A percentile compares a stretch with the other conserved stretches of the same genome.
These are phyloP conservation scores for Coemansia aciculifera DNA, from an alignment of 192 early-diverging fungal species.

Conservation along the genomic window DNA sequence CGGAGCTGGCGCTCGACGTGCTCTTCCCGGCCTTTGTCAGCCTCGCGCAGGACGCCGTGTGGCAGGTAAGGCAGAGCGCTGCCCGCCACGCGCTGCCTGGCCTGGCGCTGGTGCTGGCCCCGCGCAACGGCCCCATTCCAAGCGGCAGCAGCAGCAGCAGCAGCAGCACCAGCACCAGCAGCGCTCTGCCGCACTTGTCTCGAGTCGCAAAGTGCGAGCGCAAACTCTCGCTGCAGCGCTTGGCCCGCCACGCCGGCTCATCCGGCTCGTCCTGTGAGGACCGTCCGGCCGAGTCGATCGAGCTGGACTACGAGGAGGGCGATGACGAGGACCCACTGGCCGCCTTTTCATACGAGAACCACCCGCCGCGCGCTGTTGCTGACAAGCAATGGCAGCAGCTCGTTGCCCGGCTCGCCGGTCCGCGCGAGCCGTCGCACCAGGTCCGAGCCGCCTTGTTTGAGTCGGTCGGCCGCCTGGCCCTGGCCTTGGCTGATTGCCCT, in stretches of 20 bases:
- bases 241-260: constrained; percentile 13
- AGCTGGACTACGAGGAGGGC: background rate
- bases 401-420: constrained; percentile 40
- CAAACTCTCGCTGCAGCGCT: constrained; percentile 27
- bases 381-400: constrained; percentile 54
- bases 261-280: background rate
- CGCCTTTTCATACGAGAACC: constrained; percentile 25
- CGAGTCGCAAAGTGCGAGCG: constrained; percentile 18
- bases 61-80: constrained; percentile 56
- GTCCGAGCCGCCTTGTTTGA: constrained; percentile 55
- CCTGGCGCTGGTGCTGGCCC: constrained; percentile 46
- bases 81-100: constrained; percentile 51
- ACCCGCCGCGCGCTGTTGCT: constrained; percentile 31
- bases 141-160: background rate
- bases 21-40: constrained; percentile 44
- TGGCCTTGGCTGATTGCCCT: constrained; percentile 49
- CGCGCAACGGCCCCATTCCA: constrained; percentile 3
- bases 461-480: constrained; percentile 38
- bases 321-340: constrained; percentile 6
- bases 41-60: constrained; percentile 45
- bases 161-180: background rate
- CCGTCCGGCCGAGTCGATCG: background rate
- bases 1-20: constrained; percentile 45
- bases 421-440: constrained; percentile 52
- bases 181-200: background rate